Evolutionary conservation across 805 yeast species (phyloP).

Genomic region (Cyberlindnera meyerae): DNA sequence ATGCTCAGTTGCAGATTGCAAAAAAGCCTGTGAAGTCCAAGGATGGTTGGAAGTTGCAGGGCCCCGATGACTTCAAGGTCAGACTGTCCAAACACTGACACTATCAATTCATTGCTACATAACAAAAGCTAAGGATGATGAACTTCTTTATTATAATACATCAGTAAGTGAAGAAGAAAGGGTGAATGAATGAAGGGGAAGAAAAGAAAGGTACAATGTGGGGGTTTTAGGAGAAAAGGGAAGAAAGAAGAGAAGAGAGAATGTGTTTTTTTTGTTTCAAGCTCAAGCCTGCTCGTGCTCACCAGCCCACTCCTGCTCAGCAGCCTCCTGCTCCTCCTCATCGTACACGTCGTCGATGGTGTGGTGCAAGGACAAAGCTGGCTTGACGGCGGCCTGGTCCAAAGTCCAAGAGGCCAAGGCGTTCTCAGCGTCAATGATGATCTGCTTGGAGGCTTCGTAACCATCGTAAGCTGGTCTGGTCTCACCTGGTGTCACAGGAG

Average conservation of each 20-base stretch:
- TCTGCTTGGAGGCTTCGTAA: conserved; percentile 96
- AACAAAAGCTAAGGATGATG: background rate
- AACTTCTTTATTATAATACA: too few relatives aligned
- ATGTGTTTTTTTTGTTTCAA: too few relatives aligned
- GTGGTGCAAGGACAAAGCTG: conserved; percentile 81
- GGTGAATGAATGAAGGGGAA: background rate
- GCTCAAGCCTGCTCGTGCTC: conserved; percentile 20
- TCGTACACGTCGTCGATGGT: conserved; percentile 59
- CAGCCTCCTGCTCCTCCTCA: conserved; percentile 38
- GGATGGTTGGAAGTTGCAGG: conserved; percentile 6
- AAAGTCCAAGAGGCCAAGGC: conserved; percentile 96
- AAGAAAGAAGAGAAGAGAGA: background rate
- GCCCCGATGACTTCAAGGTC: conserved; percentile 12
- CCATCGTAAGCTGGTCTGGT: conserved; percentile 98
- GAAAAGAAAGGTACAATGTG: too few relatives aligned
- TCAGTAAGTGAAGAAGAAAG: background rate
- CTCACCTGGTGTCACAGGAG: conserved; percentile 99
- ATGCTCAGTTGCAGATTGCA: conserved; percentile 13
- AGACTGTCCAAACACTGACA: too few relatives aligned
- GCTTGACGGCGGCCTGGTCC: conserved; percentile 92
- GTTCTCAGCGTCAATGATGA: conserved; percentile 93
- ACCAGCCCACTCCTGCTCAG: conserved; percentile 31
- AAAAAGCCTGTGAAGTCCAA: background rate
- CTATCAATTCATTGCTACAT: too few relatives aligned
- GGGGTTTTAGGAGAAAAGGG: too few relatives aligned